Evolutionary conservation across 352 stramenopile species (phyloP).

Genomic region (Phytopythium vexans): DNA sequence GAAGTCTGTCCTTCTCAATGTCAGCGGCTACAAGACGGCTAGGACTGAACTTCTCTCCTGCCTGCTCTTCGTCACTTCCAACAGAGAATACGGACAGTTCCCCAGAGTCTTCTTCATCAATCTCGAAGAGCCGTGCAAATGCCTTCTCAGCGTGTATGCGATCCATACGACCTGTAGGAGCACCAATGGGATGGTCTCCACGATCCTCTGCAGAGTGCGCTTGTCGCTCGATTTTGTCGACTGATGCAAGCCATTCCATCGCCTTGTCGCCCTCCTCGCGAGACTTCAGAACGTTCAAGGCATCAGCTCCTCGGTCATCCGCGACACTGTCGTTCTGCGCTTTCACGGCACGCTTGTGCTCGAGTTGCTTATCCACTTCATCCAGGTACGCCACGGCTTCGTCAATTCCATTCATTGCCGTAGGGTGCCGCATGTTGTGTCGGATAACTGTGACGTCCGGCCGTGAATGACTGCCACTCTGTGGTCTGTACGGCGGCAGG

Average conservation of each 20-base stretch:
- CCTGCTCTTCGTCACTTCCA: constrained; percentile 24
- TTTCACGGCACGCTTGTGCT: constrained; percentile 23
- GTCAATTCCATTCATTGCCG: constrained; percentile 23
- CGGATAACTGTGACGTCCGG: constrained; percentile 47
- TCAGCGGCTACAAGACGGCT: background rate
- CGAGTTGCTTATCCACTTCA: constrained; percentile 35
- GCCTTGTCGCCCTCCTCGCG: constrained; percentile 35
- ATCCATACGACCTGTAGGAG: background rate
- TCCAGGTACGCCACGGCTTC: constrained; percentile 38
- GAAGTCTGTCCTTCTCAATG: background rate
- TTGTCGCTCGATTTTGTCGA: constrained; percentile 42
- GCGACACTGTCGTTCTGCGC: constrained; percentile 40
- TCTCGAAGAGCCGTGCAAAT: constrained; percentile 46
- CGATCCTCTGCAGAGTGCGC: constrained; percentile 11
- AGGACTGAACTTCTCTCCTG: background rate
- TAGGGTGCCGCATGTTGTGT: constrained; percentile 44
- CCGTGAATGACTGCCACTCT: background rate
- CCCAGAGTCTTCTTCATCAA: constrained; percentile 27
- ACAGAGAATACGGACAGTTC: constrained; percentile 38
- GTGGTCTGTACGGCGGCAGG: constrained; percentile 3
- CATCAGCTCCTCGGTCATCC: constrained; percentile 28
- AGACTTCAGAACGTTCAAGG: constrained; percentile 25
- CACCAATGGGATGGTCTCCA: constrained; percentile 7
- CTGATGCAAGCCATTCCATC: constrained; percentile 46
- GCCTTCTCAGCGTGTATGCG: constrained; percentile 4